Evolutionary conservation across 306 rosid species (phyloP).

Genomic region (Cicer chorassanicum): DNA sequence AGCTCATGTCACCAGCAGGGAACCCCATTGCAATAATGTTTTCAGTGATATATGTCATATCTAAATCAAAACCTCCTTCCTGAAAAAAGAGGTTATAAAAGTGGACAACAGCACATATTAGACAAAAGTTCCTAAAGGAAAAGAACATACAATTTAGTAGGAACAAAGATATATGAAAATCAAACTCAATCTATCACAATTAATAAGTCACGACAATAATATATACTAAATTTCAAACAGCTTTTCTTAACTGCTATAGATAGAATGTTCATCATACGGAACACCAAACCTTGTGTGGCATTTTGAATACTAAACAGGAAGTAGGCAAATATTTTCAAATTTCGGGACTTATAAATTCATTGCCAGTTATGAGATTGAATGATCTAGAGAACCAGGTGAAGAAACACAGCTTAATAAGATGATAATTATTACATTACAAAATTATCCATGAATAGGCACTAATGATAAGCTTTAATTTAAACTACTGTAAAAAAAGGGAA

Average conservation of each 20-base stretch:
- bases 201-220: conserved; percentile 12
- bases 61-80: conserved; percentile 99
- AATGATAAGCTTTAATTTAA: conserved; percentile 1
- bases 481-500: not conserved
- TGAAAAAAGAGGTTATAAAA: conserved; percentile 48
- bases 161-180: conserved; percentile 30
- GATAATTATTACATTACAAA: not conserved
- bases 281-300: conserved; percentile 25
- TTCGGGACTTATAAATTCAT: conserved; percentile 31
- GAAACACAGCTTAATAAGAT: conserved; percentile 5
- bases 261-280: conserved; percentile 8
- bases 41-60: conserved; percentile 97
- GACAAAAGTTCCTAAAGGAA: conserved; percentile 3
- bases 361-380: conserved; percentile 13
- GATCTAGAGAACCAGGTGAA: conserved; percentile 16
- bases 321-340: conserved; percentile 17
- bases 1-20: conserved; percentile 99
- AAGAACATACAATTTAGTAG: not conserved
- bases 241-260: conserved; percentile 21
- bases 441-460: not conserved
- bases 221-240: conserved; percentile 16
- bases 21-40: conserved; percentile 98
- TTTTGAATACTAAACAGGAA: conserved; percentile 15
- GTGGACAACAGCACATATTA: conserved; percentile 13
- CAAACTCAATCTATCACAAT: not conserved